Evolutionary conservation across 2,329 filamentous ascomycete genomes (phyloP).

Genomic region (Paecilomyces niveus): DNA sequence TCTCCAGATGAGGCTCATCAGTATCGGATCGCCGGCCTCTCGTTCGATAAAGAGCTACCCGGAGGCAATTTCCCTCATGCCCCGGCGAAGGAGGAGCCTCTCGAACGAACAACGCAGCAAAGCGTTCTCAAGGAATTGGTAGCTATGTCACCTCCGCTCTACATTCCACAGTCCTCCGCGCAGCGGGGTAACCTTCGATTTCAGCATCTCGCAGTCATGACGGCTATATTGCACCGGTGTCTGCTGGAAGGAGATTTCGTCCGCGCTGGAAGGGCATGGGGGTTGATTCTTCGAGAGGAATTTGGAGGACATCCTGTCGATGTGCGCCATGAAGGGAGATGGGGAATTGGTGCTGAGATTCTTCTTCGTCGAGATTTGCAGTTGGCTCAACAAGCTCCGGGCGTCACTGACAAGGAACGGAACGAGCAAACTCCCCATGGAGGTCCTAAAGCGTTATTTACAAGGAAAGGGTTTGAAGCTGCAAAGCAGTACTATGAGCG

Average conservation of each 20-base stretch:
- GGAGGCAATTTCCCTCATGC: slow-evolving; percentile 36
- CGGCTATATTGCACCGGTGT: slow-evolving; percentile 63
- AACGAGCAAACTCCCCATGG: slow-evolving; percentile 5
- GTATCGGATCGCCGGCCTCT: slow-evolving; percentile 9
- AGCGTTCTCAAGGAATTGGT: slow-evolving; percentile 21
- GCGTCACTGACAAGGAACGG: neutral
- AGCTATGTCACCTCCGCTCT: slow-evolving; percentile 26
- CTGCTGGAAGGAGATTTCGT: slow-evolving; percentile 63
- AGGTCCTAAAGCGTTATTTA: slow-evolving; percentile 28
- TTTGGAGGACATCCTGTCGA: slow-evolving; percentile 56
- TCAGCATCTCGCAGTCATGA: slow-evolving; percentile 59
- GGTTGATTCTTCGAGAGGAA: slow-evolving; percentile 60
- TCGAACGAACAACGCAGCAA: slow-evolving; percentile 7
- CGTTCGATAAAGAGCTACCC: slow-evolving; percentile 26
- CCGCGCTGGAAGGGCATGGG: slow-evolving; percentile 68
- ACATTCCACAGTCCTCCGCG: slow-evolving; percentile 23
- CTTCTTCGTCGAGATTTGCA: slow-evolving; percentile 53
- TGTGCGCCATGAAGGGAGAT: slow-evolving; percentile 61
- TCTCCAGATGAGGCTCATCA: slow-evolving; percentile 12
- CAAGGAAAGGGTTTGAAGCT: slow-evolving; percentile 46
- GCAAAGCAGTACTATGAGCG: slow-evolving; percentile 67
- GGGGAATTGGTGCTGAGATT: slow-evolving; percentile 81
- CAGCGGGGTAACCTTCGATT: slow-evolving; percentile 30
- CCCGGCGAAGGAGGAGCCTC: slow-evolving; percentile 10
- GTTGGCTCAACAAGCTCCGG: slow-evolving; percentile 9